Evolutionary conservation across 305 asterid species (phyloP).

Genomic region (Rubia occidens): DNA sequence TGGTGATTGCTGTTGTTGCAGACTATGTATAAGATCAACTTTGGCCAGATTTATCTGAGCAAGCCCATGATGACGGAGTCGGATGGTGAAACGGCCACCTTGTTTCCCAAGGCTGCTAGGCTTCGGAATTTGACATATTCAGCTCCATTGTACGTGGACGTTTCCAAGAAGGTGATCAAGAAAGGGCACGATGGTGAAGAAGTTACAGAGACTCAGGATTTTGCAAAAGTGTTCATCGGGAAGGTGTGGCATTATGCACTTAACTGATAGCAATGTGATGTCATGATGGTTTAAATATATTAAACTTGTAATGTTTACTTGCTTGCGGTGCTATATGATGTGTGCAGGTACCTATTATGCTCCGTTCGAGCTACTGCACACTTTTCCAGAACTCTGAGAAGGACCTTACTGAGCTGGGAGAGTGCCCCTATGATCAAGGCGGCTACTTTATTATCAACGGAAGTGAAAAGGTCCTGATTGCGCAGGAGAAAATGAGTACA

Average conservation of each 20-base stretch:
- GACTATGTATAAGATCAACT: conserved; percentile 82
- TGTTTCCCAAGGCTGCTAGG: conserved; percentile 99
- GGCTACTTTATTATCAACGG: conserved; percentile 94
- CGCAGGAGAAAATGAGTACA: conserved; percentile 99
- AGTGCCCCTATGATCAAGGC: conserved; percentile 95
- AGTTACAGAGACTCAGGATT: conserved; percentile 94
- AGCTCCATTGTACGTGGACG: conserved; percentile 95
- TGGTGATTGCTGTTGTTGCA: conserved; percentile 28
- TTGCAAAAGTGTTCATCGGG: conserved; percentile 94
- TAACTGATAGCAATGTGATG: neutral
- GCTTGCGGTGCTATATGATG: neutral
- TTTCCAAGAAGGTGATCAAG: conserved; percentile 70
- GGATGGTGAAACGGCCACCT: conserved; percentile 95
- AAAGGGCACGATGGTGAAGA: conserved; percentile 99
- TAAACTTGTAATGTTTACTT: neutral
- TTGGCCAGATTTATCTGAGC: conserved; percentile 94
- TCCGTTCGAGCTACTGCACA: conserved; percentile 91
- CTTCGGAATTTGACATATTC: conserved; percentile 92
- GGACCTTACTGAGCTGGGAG: conserved; percentile 97
- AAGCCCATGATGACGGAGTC: conserved; percentile 99
- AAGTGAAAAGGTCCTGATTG: conserved; percentile 94
- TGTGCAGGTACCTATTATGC: conserved; percentile 82
- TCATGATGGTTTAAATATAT: neutral
- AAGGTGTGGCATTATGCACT: conserved; percentile 40
- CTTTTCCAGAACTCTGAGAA: conserved; percentile 85